These are phyloP conservation scores for Coemansia sp. DNA, from an alignment of 192 early-diverging fungal species.

Conservation along the genomic window DNA sequence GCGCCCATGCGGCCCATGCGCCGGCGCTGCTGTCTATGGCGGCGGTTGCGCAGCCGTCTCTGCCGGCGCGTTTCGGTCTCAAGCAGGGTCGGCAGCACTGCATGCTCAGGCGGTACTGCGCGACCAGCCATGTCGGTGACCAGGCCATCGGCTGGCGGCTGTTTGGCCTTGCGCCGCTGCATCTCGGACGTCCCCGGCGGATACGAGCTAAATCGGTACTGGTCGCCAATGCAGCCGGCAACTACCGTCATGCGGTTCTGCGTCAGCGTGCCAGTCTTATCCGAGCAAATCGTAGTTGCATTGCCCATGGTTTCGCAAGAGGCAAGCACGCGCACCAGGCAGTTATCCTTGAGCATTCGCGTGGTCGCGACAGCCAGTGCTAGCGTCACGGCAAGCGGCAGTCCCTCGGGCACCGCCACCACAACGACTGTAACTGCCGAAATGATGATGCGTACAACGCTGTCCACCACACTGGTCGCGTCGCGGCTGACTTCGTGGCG, in stretches of 20 bases:
- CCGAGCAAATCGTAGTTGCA: conserved; percentile 97
- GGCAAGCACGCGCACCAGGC: conserved; percentile 91
- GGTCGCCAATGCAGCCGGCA: conserved; percentile 74
- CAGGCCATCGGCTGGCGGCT: conserved; percentile 41
- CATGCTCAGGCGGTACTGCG: conserved; percentile 42
- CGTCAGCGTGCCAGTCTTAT: conserved; percentile 98
- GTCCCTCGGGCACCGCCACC: conserved; percentile 97
- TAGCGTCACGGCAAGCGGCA: conserved; percentile 95
- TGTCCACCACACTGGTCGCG: conserved; percentile 57
- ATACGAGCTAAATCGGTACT: conserved; percentile 61
- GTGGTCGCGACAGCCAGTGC: conserved; percentile 93
- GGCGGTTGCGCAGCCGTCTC: conserved; percentile 38
- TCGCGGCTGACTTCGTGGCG: conserved; percentile 47
- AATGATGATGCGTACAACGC: conserved; percentile 79
- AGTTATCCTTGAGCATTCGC: conserved; percentile 96
- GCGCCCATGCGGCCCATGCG: conserved; percentile 30
- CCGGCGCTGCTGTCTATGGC: conserved; percentile 42
- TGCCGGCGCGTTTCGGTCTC: conserved; percentile 44
- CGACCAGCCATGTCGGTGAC: conserved; percentile 52
- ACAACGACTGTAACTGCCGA: conserved; percentile 92
- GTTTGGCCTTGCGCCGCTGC: conserved; percentile 50
- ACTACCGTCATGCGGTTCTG: conserved; percentile 99
- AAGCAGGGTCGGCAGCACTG: conserved; percentile 39
- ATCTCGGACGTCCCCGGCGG: conserved; percentile 49
- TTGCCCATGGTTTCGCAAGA: conserved; percentile 99